These are phyloP conservation scores for Botryosphaeria dothidea DNA, from an alignment of 2,329 filamentous ascomycete genomes.

Conservation along the genomic window DNA sequence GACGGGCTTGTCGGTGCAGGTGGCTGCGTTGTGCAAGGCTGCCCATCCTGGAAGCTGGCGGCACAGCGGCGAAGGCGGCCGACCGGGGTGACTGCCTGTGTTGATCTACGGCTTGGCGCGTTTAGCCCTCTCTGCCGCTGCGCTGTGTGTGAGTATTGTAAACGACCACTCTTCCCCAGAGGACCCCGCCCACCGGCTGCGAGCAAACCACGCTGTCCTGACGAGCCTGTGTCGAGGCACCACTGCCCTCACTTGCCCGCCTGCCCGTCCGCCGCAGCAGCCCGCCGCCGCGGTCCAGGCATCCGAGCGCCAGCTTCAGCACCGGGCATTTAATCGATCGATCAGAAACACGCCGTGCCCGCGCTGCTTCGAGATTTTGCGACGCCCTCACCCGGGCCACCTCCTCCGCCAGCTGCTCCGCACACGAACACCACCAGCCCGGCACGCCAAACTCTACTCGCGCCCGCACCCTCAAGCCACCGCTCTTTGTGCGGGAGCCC, in stretches of 20 bases:
- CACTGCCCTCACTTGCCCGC: not conserved
- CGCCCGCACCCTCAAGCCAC: conserved; percentile 8
- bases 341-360: conserved; percentile 12
- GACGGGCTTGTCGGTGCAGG: not conserved
- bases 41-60: not conserved
- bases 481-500: conserved; percentile 19
- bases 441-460: not conserved
- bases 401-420: not conserved
- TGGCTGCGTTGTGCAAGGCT: conserved; percentile 6
- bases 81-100: not conserved
- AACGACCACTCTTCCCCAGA: conserved; percentile 3
- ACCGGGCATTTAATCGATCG: conserved; percentile 17
- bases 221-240: conserved; percentile 4
- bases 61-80: not conserved
- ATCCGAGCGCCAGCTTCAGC: conserved; percentile 17
- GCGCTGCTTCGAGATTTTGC: conserved; percentile 12
- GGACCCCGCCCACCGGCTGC: not conserved
- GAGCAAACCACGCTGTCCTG: not conserved
- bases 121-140: conserved; percentile 1
- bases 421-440: not conserved
- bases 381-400: not conserved
- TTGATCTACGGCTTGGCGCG: conserved; percentile 11
- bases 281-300: conserved; percentile 1
- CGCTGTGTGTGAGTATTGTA: not conserved
- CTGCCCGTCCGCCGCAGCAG: conserved; percentile 1